Conservation (phyloP, 768 basidiomycete species). For the Suillus weaverae region DNA sequence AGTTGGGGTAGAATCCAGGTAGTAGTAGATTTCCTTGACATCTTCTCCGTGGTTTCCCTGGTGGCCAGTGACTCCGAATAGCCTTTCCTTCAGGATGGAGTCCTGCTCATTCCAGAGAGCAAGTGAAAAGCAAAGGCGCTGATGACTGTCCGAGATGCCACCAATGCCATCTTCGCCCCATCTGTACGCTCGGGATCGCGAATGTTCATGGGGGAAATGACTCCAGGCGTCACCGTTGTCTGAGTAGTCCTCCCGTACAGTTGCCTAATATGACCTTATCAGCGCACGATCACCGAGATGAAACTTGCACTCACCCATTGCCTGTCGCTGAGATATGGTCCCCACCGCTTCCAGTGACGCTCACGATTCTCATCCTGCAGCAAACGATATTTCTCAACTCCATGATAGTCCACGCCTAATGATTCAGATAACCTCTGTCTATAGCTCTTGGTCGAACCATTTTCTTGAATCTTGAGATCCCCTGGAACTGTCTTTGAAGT, state of each 20-base stretch:
- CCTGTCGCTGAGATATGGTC: conserved; percentile 94
- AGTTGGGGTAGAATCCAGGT: conserved; percentile 96
- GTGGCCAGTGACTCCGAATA: conserved; percentile 95
- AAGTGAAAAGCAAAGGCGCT: conserved; percentile 86
- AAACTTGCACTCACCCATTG: conserved; percentile 76
- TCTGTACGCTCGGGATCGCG: conserved; percentile 90
- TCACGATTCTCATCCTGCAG: conserved; percentile 77
- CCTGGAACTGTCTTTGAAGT: conserved; percentile 38
- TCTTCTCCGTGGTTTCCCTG: conserved; percentile 99
- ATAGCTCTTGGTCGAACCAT: conserved; percentile 38
- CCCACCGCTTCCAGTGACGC: conserved; percentile 98
- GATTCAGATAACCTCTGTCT: conserved; percentile 63
- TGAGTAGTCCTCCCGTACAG: conserved; percentile 98
- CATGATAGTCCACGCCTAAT: conserved; percentile 73
- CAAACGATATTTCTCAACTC: conserved; percentile 83
- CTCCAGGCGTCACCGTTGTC: conserved; percentile 94
- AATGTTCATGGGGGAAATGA: conserved; percentile 93
- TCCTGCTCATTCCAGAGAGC: conserved; percentile 96
- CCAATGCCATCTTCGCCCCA: conserved; percentile 99
- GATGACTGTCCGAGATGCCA: conserved; percentile 96
- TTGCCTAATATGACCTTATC: conserved; percentile 58
- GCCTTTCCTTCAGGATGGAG: conserved; percentile 92
- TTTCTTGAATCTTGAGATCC: conserved; percentile 9
- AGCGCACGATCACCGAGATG: background rate
- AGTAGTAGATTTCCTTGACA: conserved; percentile 98